Evolutionary conservation across 768 basidiomycete genomes (phyloP), one percentile per base, ranked within the genome.

Genomic region (Leccinum imitatum): DNA sequence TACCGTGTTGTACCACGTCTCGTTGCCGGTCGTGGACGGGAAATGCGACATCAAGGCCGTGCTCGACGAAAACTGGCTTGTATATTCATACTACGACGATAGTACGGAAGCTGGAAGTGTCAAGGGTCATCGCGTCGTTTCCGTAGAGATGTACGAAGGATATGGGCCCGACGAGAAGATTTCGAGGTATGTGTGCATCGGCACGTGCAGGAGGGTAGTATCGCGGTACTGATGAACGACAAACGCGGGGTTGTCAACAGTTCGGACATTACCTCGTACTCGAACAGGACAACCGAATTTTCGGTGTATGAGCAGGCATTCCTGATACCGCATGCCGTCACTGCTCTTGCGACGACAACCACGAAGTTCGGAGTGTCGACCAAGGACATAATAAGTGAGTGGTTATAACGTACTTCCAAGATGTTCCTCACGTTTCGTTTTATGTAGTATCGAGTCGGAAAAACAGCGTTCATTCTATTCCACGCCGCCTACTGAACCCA

Each of bases 61-160:
- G 3, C 76, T 98, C 56, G 80, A 82, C 23, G 95, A 98, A 75
- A 97, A 98, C 71, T 97, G 95, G 95, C 71, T 98, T 48, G 89
- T 94, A 8, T 96, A 94, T 75, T 81, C 89, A 59, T 95, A 91
- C 69, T 93, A 87, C 69, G 88, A 92, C 54, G 82, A 79, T 13
- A 80, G 84, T 21, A 73, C 76, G 47, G 79, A 79, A 23, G 65
- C 71, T 4, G 81, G 76, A 2, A 72, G 79, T 67, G 63, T 85
- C 3, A 91, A 89, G 67, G 87, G 91, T 0, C 84, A 87, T 69
- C 79, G 85, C 53, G 74, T 96, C 53, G 87, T 93, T 3, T 88
- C 84, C 17, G 90, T 95, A 4, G 96, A 98, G 75, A 76, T 97
- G 51, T 97, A 95, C 72, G 95, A 98, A 71, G 91, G 92, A 0